These are phyloP conservation scores for Zygotorulaspora chibaensis DNA, from an alignment of 805 yeast genomes.

Conservation along the genomic window DNA sequence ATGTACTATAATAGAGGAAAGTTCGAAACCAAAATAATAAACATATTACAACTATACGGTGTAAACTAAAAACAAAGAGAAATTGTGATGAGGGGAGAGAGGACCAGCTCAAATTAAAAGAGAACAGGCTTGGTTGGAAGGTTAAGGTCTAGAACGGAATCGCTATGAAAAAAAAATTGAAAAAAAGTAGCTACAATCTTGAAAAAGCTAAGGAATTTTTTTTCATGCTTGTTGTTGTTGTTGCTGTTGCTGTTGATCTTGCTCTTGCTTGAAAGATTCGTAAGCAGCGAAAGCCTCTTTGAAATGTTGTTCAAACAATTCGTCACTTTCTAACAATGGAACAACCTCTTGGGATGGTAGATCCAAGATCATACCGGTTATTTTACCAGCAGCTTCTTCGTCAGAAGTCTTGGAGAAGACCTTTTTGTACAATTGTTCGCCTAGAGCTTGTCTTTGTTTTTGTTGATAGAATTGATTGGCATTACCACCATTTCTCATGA, in stretches of 20 bases:
- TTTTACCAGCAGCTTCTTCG: constrained; percentile 95
- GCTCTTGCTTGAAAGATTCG: constrained; percentile 74
- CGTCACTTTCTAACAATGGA: constrained; percentile 85
- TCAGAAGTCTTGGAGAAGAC: constrained; percentile 83
- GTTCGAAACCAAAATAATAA: constrained; percentile 5
- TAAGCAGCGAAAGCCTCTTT: constrained; percentile 93
- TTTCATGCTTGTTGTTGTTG: constrained; percentile 5
- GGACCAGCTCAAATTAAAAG: not conserved
- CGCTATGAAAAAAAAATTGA: constrained; percentile 1
- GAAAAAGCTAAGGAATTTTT: not conserved
- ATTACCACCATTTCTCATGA: constrained; percentile 36
- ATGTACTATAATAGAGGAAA: not conserved
- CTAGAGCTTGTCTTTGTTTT: constrained; percentile 95
- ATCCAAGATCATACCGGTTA: constrained; percentile 98
- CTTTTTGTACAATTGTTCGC: constrained; percentile 95
- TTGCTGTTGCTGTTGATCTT: constrained; percentile 29
- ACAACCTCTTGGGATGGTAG: constrained; percentile 89
- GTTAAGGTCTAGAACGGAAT: constrained; percentile 1
- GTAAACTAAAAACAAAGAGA: constrained; percentile 11
- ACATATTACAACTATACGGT: constrained; percentile 13
- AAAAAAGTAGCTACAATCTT: constrained; percentile 1
- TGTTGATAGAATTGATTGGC: constrained; percentile 59
- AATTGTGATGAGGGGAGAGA: constrained; percentile 1
- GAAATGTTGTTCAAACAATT: constrained; percentile 82
- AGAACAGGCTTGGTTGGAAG: not conserved